phyloP scores from a whole-genome alignment of 352 stramenopile species.

The Bremia lactucae region DNA sequence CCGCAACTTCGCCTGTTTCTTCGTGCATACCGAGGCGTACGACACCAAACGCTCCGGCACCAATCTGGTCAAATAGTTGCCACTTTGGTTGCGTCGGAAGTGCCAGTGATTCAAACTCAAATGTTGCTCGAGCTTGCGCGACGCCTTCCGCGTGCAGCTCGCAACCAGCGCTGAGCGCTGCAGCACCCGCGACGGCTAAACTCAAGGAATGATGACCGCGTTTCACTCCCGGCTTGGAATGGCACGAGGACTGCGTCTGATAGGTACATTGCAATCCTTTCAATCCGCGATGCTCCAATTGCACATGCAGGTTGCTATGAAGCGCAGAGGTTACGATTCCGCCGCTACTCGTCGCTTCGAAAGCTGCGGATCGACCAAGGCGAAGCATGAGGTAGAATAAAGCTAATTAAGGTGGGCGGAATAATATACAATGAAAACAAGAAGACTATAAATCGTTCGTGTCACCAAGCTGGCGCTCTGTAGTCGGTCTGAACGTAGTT shows the following conservation, averaged over 20 bases:
- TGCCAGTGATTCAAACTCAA: constrained; percentile 13
- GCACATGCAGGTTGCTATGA: constrained; percentile 8
- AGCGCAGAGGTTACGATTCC: constrained; percentile 6
- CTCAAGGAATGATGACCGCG: constrained; percentile 18
- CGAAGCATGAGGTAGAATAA: constrained; percentile 14
- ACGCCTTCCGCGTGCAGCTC: constrained; percentile 24
- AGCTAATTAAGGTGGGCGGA: no score
- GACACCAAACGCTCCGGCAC: constrained; percentile 54
- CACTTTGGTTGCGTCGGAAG: no score
- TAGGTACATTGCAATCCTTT: constrained; percentile 18
- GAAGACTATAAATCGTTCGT: no score
- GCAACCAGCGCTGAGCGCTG: constrained; percentile 33
- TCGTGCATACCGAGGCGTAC: constrained; percentile 60
- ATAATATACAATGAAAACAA: background rate
- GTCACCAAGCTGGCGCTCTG: no score
- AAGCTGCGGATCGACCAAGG: constrained; percentile 16
- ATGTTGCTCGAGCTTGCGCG: constrained; percentile 27
- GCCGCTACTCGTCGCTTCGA: constrained; percentile 9
- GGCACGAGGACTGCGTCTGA: constrained; percentile 23
- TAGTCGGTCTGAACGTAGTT: no score
- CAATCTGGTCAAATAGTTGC: constrained; percentile 67
- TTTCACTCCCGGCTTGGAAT: constrained; percentile 5
- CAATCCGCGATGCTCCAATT: constrained; percentile 10
- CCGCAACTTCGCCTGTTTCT: constrained; percentile 55
- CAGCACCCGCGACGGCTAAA: constrained; percentile 36